Conservation (phyloP, 371 early-diverging fungal genomes). For the Mucor piriformis region DNA sequence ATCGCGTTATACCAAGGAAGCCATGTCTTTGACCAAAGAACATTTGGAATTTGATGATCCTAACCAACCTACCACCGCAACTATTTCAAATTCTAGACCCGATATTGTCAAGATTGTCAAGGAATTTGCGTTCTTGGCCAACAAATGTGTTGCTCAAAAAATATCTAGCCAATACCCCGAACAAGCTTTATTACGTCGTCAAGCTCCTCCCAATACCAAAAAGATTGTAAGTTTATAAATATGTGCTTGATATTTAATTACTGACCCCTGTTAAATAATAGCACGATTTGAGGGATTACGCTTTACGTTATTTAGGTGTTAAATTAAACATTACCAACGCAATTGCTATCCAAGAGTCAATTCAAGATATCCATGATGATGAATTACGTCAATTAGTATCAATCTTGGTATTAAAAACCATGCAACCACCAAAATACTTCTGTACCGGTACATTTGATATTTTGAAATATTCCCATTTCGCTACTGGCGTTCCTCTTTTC, state of each 20-base stretch:
- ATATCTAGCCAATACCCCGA: slow-evolving; percentile 84
- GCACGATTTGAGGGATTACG: slow-evolving; percentile 48
- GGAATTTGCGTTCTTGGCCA: slow-evolving; percentile 95
- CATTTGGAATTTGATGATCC: slow-evolving; percentile 30
- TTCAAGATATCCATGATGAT: slow-evolving; percentile 63
- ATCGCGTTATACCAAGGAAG: slow-evolving; percentile 18
- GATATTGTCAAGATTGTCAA: slow-evolving; percentile 86
- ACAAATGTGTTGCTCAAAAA: slow-evolving; percentile 87
- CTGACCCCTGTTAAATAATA: too few species aligned
- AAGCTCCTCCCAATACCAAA: slow-evolving; percentile 66
- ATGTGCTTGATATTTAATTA: too few species aligned
- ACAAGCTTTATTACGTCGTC: slow-evolving; percentile 83
- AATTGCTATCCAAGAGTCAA: slow-evolving; percentile 47
- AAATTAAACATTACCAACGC: slow-evolving; percentile 52
- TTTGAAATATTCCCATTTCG: slow-evolving; percentile 71
- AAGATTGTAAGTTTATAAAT: slow-evolving; percentile 49
- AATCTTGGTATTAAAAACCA: slow-evolving; percentile 69
- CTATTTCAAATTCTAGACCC: slow-evolving; percentile 79
- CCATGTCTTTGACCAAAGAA: slow-evolving; percentile 23
- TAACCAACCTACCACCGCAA: slow-evolving; percentile 59
- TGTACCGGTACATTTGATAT: slow-evolving; percentile 81
- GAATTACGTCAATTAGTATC: slow-evolving; percentile 57
- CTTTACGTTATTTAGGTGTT: slow-evolving; percentile 52
- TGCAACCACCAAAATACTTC: slow-evolving; percentile 87
- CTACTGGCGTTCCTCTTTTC: slow-evolving; percentile 76